Evolutionary conservation across 257 asterid species (phyloP), one percentile per base, ranked within the genome.

Genomic region (Ballota nigra): DNA sequence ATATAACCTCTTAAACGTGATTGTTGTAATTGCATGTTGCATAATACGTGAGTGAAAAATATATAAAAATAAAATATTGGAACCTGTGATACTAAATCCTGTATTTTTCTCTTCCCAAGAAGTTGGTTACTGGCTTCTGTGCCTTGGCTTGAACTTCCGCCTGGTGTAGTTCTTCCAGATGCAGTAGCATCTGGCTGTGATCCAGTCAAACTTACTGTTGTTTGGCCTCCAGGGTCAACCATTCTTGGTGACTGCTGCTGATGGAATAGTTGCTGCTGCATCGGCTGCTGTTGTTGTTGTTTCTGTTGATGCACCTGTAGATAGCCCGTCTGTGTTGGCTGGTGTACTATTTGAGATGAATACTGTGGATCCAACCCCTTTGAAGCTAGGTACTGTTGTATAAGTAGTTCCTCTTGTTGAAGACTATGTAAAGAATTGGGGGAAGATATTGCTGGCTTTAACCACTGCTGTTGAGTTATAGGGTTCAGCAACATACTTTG

Each of bases 111-210:
- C 87, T 88, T 94, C 77, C 99, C 99, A 71, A 94, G 87, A 71
- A 94, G 86, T 53, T 94, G 97, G 81, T 84, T 89, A 83, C 90
- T 88, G 3, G 95, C 95, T 80, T 89, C 97, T 31, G 91, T 89
- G 79, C 99, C 97, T 68, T 88, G 97, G 79, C 99, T 94, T 36
- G 97, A 89, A 82, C 98, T 89, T 34, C 96, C 99, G 61, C 97
- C 97, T 0, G 96, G 96, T 31, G 97, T 86, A 53, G 96, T 89
- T 18, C 90, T 74, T 67, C 97, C 99, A 28, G 96, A 89, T 73
- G 90, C 96, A 69, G 97, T 88, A 70, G 90, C 95, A 81, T 94
- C 97, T 33, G 96, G 99, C 79, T 91, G 99, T 24, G 97, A 94
- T 49, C 97, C 99, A 1, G 95, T 91, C 86, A 94, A 80, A 83